Evolutionary conservation across 2,329 filamentous ascomycete species (phyloP), one percentile per base, ranked within the genome.

Genomic region (Sarocladium strictum): DNA sequence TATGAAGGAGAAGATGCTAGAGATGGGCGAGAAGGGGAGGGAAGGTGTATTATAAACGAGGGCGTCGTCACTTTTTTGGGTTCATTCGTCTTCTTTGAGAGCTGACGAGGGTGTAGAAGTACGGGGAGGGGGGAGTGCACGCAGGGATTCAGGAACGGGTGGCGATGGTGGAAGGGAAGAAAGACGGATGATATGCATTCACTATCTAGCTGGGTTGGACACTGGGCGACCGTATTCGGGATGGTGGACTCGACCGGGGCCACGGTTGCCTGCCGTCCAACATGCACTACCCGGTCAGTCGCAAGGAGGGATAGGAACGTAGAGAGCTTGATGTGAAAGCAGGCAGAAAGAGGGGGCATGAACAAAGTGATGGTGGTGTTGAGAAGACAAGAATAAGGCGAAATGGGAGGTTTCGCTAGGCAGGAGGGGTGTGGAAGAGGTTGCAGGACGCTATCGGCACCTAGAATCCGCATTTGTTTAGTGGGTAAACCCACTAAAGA

Each of bases 61-160:
- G 47, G 27, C 47, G 17, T 51, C 47, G 47, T 51, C 47, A 51
- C 47, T 51, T 33, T 51, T 49, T 21, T 27, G 43, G 47, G 47
- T 51, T 51, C 47, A 26, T 51, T 17, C 27, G 27, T 26, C 29
- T 35, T 11, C 47, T 35, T 49, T 27, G 43, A 15, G 26, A 49
- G 23, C 26, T 49, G 43, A 32, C 43, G 26, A 49, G 43, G 43
- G 43, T 49, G 43, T 49, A 26, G 23, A 51, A 29, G n/a, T 14
- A 29, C 9, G 17, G 27, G 11, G 27, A 15, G n/a, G 27, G 47
- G 47, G 47, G 47, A 51, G 47, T 51, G 47, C 6, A 51, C 19
- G 47, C 27, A 51, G 15, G 47, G 27, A 51, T 51, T 51, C 47
- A 51, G 47, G 47, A 51, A 51, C 47, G 29, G 17, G 11, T 27